phyloP scores from a whole-genome alignment of 2,329 filamentous ascomycete species.

The Penicillium sclerotiorum region DNA sequence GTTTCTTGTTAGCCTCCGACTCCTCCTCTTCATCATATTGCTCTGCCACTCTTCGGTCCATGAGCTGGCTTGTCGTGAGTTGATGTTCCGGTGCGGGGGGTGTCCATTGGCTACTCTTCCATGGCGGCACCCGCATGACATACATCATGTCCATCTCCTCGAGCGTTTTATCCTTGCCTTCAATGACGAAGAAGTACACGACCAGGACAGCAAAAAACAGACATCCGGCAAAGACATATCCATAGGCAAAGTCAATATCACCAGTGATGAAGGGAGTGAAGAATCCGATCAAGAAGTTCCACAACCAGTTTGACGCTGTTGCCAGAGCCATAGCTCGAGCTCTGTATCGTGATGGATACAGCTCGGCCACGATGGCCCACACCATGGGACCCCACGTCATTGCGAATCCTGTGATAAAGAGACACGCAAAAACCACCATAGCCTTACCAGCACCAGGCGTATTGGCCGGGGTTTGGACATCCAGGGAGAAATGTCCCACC shows the following conservation, averaged over 20 bases:
- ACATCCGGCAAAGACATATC: slow-evolving; percentile 75
- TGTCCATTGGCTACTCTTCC: slow-evolving; percentile 57
- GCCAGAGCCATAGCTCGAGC: slow-evolving; percentile 76
- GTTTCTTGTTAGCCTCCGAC: slow-evolving; percentile 10
- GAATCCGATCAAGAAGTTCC: slow-evolving; percentile 73
- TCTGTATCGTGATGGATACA: slow-evolving; percentile 52
- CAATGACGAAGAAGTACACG: slow-evolving; percentile 73
- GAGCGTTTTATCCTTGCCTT: slow-evolving; percentile 68
- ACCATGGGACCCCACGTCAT: slow-evolving; percentile 67
- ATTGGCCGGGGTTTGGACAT: slow-evolving; percentile 42
- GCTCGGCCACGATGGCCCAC: slow-evolving; percentile 50
- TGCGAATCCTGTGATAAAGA: slow-evolving; percentile 73
- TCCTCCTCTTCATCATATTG: slow-evolving; percentile 21
- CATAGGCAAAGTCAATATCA: slow-evolving; percentile 72
- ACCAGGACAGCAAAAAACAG: slow-evolving; percentile 65
- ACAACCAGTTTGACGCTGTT: slow-evolving; percentile 73
- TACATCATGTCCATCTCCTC: slow-evolving; percentile 80
- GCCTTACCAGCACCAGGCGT: slow-evolving; percentile 59
- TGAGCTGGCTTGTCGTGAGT: slow-evolving; percentile 29
- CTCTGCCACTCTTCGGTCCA: slow-evolving; percentile 26
- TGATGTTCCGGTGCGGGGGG: slow-evolving; percentile 28
- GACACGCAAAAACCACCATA: slow-evolving; percentile 70
- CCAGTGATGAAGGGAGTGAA: slow-evolving; percentile 77
- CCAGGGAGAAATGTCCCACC: slow-evolving; percentile 52
- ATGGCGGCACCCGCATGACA: slow-evolving; percentile 61